Conservation (phyloP, 2,329 filamentous ascomycete species). For the Hypoxylon sp. region DNA sequence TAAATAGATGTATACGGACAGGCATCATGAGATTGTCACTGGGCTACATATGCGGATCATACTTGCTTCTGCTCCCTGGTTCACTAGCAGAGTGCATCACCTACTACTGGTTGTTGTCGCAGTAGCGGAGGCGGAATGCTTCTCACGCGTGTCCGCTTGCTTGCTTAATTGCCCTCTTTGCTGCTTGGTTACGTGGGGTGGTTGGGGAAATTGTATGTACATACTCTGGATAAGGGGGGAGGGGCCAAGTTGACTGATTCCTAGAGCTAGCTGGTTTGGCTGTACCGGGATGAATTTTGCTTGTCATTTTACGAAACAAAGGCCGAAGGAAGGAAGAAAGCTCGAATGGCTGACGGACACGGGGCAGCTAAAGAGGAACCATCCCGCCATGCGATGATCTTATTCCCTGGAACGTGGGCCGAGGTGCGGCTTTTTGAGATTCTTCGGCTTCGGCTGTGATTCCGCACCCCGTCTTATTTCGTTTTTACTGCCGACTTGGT, state of each 20-base stretch:
- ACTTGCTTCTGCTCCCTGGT: constrained; percentile 51
- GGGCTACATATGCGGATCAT: constrained; percentile 53
- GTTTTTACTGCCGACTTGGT: no score
- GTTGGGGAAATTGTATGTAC: constrained; percentile 37
- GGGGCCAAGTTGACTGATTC: no score
- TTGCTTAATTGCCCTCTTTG: constrained; percentile 35
- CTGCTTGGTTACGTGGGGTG: constrained; percentile 38
- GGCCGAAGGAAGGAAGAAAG: constrained; percentile 17
- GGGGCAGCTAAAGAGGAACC: constrained; percentile 23
- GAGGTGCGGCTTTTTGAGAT: constrained; percentile 43
- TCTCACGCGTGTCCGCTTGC: constrained; percentile 29
- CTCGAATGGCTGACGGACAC: constrained; percentile 30
- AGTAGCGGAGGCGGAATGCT: constrained; percentile 36
- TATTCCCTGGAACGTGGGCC: constrained; percentile 29
- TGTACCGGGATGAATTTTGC: constrained; percentile 24
- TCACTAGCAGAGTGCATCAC: no score
- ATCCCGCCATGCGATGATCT: constrained; percentile 28
- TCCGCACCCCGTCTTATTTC: constrained; percentile 31
- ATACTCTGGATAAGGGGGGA: constrained; percentile 23
- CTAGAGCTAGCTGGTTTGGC: constrained; percentile 31
- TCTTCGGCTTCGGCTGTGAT: constrained; percentile 38
- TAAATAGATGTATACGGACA: constrained; percentile 40
- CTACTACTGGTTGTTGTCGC: constrained; percentile 36
- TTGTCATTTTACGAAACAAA: constrained; percentile 23
- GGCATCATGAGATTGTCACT: constrained; percentile 41